Evolutionary conservation across 2,329 filamentous ascomycete genomes (phyloP), one percentile per base, ranked within the genome.

Genomic region (Helminthosporium solani): DNA sequence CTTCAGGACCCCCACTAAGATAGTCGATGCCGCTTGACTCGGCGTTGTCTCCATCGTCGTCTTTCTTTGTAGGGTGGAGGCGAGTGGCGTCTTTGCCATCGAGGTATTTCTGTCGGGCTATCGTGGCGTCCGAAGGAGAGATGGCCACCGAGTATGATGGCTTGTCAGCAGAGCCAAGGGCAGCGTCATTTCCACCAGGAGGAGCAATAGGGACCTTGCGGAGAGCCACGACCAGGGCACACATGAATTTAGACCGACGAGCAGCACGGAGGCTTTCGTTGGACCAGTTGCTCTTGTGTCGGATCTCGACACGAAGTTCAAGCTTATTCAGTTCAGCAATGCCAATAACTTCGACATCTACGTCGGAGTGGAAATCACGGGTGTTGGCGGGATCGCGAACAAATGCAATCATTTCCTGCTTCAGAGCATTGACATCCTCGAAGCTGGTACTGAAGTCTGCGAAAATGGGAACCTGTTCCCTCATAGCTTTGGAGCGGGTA

Each of bases 161-260:
- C 70, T 95, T 94, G n/a, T 75, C 75, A 25, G 72, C 70, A 51
- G 77, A 78, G 25, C 78, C 82, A 5, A 87, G 80, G 33, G 80
- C 82, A 47, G 80, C 75, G 50, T 73, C 75, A 45, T 85, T 88
- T 48, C 87, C 90, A 33, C 86, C 90, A 45, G 92, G 92, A 16
- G 77, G 84, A 58, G 89, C 81, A 63, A 99, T 92, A 8, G 91
- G 92, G 15, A 99, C 80, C 73, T 86, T 90, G 72, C 90, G 88
- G 47, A 96, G 75, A 3, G 92, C 90, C 7, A 90, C 72, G 3
- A 94, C 85, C 47, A 99, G 77, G 0, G 94, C 94, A 65, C 91
- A 96, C 84, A 97, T 95, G 74, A 99, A 97, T 72, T 96, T 97
- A 68, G 88, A 95, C 50, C 92, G 85, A 42, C 91, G 84, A 6